Base-by-base conservation (phyloP, 495 filamentous ascomycete species). In the Neurospora sublineolata region DNA sequence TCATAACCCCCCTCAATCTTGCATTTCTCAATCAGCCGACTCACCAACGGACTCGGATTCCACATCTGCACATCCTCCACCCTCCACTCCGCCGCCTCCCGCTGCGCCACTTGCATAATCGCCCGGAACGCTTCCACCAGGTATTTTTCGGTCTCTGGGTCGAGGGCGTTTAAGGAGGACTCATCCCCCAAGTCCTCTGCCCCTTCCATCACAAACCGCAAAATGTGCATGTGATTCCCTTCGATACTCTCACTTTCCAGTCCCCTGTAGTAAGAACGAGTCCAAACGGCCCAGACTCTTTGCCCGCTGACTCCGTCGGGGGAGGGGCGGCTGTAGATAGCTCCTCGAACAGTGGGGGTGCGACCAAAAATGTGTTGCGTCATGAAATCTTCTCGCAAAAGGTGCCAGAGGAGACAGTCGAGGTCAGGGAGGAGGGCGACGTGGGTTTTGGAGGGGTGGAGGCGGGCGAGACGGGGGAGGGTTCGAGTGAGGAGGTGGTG, bases 301-400 rank as follows among this genome's bases (percentile, higher is more conserved):
- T 52, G 0, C 20, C 44, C 44, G 2, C 10, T 52, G 2, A 12
- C 20, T 9, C 87, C 87, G 36, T 37, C 7, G 36, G 36, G 7
- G 7, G 37, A 10, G 23, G 69, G 41, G 33, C 85, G 78, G 16
- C 83, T 82, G 37, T 79, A 73, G 8, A 92, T 88, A 11, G 91
- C 91, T 1, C 94, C 94, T 78, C 91, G 91, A 72, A 91, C 79
- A 0, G 77, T 68, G 0, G 93, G 92, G 1, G 80, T 80, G 39
- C 80, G 82, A 0, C 81, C 80, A 68, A 84, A 84, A 33, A 84
- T 80, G 68, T 86, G 84, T 60, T 86, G 80, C 2, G 84, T 85
- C 71, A 94, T 90, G 77, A 93, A 97, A 44, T 96, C 92, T 82
- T 97, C 94, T 41, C 95, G 87, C 37, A 88, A 86, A 79, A 94